phyloP scores from a whole-genome alignment of 148 eudicot genomes.

The Arctostaphylos glauca region DNA sequence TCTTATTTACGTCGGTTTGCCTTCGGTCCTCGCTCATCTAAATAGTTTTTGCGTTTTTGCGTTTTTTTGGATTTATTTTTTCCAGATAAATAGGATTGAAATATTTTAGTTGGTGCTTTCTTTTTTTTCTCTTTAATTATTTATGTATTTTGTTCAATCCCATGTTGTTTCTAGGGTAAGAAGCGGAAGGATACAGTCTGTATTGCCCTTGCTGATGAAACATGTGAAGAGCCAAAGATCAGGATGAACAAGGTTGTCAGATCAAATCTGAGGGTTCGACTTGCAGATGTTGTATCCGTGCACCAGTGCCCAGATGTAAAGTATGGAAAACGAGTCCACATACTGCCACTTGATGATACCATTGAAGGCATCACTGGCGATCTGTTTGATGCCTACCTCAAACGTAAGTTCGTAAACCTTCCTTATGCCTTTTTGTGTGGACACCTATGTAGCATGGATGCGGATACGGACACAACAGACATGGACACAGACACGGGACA shows the following conservation, averaged over 20 bases:
- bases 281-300: conserved; percentile 25
- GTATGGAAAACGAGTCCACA: conserved; percentile 33
- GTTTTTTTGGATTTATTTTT: background rate
- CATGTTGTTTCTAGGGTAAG: conserved; percentile 19
- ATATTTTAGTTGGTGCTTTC: background rate
- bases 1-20: no score
- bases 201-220: conserved; percentile 29
- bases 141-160: background rate
- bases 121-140: background rate
- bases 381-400: conserved; percentile 35
- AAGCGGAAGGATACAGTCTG: conserved; percentile 30
- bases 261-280: conserved; percentile 26
- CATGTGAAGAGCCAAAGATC: conserved; percentile 28
- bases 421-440: background rate
- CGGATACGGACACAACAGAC: no score
- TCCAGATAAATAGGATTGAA: background rate
- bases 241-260: conserved; percentile 31
- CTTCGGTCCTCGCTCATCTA: background rate
- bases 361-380: conserved; percentile 43
- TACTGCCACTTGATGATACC: conserved; percentile 37
- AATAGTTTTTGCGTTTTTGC: background rate
- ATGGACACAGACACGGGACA: no score
- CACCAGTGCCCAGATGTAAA: conserved; percentile 33
- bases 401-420: conserved; percentile 28
- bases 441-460: no score